Conservation (phyloP, 306 rosid species). For the Vigna angularis region DNA sequence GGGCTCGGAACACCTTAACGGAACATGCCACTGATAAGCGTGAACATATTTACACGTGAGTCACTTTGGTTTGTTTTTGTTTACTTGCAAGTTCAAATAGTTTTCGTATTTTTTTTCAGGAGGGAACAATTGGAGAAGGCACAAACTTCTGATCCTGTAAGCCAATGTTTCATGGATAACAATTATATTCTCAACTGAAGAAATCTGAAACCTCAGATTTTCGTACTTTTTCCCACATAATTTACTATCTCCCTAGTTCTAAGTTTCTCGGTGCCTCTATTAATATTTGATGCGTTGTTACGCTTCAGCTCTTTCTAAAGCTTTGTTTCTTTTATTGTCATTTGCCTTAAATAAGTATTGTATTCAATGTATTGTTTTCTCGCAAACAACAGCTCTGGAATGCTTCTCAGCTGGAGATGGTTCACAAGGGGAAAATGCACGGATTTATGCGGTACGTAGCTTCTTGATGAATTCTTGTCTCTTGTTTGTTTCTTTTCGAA, state of each 20-base stretch:
- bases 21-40: conserved; percentile 85
- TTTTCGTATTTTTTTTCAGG: conserved; percentile 53
- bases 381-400: conserved; percentile 85
- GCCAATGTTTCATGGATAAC: conserved; percentile 30
- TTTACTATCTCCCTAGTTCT: conserved; percentile 15
- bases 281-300: conserved; percentile 27
- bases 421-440: conserved; percentile 91
- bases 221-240: not conserved
- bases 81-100: conserved; percentile 39
- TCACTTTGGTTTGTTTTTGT: conserved; percentile 27
- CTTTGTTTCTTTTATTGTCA: conserved; percentile 2
- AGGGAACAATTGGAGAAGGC: conserved; percentile 92
- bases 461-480: conserved; percentile 7
- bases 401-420: conserved; percentile 98
- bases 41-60: conserved; percentile 79
- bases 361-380: conserved; percentile 8
- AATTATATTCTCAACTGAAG: conserved; percentile 13
- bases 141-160: conserved; percentile 86
- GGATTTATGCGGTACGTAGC: conserved; percentile 88
- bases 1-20: conserved; percentile 92
- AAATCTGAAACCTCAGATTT: not conserved
- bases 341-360: conserved; percentile 21
- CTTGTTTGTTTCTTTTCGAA: conserved; percentile 35
- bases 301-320: conserved; percentile 10
- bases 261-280: not conserved